A percentile compares a stretch with the other conserved stretches of the same genome.
These are phyloP conservation scores for Xerocomus brunneocitrinus DNA, from an alignment of 768 basidiomycete genomes.

Conservation along the genomic window DNA sequence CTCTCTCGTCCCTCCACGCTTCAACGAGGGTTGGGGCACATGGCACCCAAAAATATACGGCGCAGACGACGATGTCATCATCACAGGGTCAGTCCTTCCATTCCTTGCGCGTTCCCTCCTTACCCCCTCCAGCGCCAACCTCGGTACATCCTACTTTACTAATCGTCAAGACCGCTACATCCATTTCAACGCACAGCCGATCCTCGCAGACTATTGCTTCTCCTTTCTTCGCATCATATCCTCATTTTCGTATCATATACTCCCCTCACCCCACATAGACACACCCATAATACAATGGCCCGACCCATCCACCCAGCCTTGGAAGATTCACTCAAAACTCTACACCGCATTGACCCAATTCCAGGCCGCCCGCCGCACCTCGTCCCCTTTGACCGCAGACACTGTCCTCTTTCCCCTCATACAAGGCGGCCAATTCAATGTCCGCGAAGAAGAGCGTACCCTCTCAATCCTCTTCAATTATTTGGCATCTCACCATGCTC, in stretches of 20 bases:
- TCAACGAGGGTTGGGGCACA: constrained; percentile 98
- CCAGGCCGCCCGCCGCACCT: constrained; percentile 42
- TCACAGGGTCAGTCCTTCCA: constrained; percentile 69
- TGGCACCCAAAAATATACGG: constrained; percentile 99
- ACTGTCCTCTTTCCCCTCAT: constrained; percentile 76
- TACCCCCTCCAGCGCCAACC: constrained; percentile 66
- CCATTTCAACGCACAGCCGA: constrained; percentile 56
- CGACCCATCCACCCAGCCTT: constrained; percentile 58
- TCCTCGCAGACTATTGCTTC: constrained; percentile 77
- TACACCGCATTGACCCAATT: constrained; percentile 52
- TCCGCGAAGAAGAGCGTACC: constrained; percentile 78
- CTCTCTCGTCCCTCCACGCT: constrained; percentile 79
- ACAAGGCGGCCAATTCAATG: constrained; percentile 83
- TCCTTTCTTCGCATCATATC: constrained; percentile 68
- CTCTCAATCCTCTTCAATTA: constrained; percentile 56
- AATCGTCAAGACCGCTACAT: constrained; percentile 95
- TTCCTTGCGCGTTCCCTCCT: not conserved
- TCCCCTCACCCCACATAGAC: constrained; percentile 26
- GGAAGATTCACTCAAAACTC: constrained; percentile 61
- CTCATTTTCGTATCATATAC: constrained; percentile 61
- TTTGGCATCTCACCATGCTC: constrained; percentile 24
- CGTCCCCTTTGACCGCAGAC: constrained; percentile 17
- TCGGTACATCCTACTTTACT: constrained; percentile 90
- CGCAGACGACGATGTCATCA: constrained; percentile 85
- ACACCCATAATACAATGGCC: constrained; percentile 65